Evolutionary conservation across 352 stramenopile species (phyloP).

Genomic region (Pythium brassicae): DNA sequence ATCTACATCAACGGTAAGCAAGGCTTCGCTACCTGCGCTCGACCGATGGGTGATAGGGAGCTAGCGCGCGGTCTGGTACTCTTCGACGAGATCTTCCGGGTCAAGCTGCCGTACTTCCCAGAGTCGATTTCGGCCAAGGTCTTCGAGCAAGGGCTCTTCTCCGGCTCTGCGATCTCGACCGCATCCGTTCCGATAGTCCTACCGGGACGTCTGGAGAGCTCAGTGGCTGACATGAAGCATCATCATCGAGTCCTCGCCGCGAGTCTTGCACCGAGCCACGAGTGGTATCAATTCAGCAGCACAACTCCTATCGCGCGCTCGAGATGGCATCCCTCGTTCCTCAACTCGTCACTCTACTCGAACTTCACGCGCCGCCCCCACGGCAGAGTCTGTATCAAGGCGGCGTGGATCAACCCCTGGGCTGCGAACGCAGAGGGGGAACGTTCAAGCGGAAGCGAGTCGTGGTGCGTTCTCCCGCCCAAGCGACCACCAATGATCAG

Average conservation of each 20-base stretch:
- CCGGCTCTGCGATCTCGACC: slow-evolving; percentile 43
- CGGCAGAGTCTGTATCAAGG: slow-evolving; percentile 40
- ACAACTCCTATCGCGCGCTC: slow-evolving; percentile 28
- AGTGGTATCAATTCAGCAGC: slow-evolving; percentile 80
- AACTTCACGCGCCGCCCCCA: slow-evolving; percentile 37
- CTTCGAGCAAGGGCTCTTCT: slow-evolving; percentile 34
- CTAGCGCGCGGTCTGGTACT: slow-evolving; percentile 25
- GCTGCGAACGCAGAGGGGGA: neutral
- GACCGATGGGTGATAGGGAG: neutral
- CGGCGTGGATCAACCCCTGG: slow-evolving; percentile 30
- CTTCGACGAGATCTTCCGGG: slow-evolving; percentile 41
- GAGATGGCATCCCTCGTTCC: slow-evolving; percentile 55
- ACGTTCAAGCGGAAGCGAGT: neutral
- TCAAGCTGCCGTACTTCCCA: slow-evolving; percentile 50
- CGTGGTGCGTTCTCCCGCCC: slow-evolving; percentile 6
- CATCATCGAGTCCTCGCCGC: slow-evolving; percentile 21
- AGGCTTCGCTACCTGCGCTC: slow-evolving; percentile 25
- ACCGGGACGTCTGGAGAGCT: slow-evolving; percentile 24
- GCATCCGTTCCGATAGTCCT: slow-evolving; percentile 43
- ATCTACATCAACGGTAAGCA: slow-evolving; percentile 40
- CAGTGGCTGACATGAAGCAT: neutral
- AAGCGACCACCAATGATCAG: slow-evolving; percentile 11
- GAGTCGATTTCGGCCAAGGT: slow-evolving; percentile 39
- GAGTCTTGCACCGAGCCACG: slow-evolving; percentile 42
- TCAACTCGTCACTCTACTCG: slow-evolving; percentile 41